Base-by-base conservation (phyloP, 2,329 filamentous ascomycete species). In the Aureobasidium vineae region DNA sequence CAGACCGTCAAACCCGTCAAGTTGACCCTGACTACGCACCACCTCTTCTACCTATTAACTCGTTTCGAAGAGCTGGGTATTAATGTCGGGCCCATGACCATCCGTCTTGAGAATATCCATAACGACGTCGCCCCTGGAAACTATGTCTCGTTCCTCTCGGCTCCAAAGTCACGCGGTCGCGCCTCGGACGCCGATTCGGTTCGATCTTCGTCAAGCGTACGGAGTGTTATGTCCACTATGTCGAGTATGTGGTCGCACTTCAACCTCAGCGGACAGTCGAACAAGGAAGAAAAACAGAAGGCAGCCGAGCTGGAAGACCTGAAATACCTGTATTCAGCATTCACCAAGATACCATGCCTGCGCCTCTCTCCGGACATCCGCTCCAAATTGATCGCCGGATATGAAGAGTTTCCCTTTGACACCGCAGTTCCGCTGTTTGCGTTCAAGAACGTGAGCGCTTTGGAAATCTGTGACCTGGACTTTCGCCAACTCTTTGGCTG, bases 341-440 rank as follows among this genome's bases (percentile, higher is more conserved):
- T 98, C 76, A 99, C 95, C 74, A 99, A 98, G 80, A 96, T 99
- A 50, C 95, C 95, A 0, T 97, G 91, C 74, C 82, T 99, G 69
- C 88, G 90, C 70, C 83, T 99, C 65, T 88, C 93, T 33, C 93
- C 93, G n/a, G 95, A 99, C 77, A 93, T 92, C 82, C 90, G 92
- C 71, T 93, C 94, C 57, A 88, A 90, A 63, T 82, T 97, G 68
- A 97, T 99, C 71, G 86, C 89, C 71, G 94, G 94, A 33, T 98
- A 95, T 75, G 95, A 99, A 78, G 94, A 97, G 78, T 99, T 98
- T 71, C 95, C 95, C 2, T 97, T 98, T 77, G 95, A 99, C 78
- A 97, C 92, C 28, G 95, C 95, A 23, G 95, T 99, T 36, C 95
- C 95, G 23, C 83, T 99, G n/a, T 90, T 96, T 77, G 90, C 91